Percentiles rank a stretch among this genome's conserved stretches.
Evolutionary conservation across 208 protist genomes (phyloP).

Genomic region (Wallacemonas collosoma): DNA sequence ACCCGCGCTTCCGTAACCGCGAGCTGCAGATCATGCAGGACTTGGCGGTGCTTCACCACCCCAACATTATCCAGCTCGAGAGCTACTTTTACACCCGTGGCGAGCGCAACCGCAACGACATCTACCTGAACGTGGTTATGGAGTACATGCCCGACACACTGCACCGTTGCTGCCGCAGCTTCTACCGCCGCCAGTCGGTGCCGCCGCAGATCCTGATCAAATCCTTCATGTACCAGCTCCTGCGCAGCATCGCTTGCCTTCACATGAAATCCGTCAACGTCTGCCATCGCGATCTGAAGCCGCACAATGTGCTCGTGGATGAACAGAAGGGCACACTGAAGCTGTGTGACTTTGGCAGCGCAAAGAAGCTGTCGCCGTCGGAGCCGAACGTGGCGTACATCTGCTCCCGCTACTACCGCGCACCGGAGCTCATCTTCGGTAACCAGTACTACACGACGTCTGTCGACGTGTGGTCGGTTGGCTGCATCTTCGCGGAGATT

Average conservation of each 20-base stretch:
- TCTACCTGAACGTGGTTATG: slow-evolving; percentile 99
- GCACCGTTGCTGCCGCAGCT: slow-evolving; percentile 94
- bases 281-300: slow-evolving; percentile 99
- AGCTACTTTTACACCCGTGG: slow-evolving; percentile 97
- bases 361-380: slow-evolving; percentile 98
- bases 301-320: slow-evolving; percentile 99
- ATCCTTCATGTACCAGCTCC: slow-evolving; percentile 86
- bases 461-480: slow-evolving; percentile 99
- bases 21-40: slow-evolving; percentile 95
- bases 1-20: slow-evolving; percentile 98
- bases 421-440: slow-evolving; percentile 99
- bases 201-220: slow-evolving; percentile 81
- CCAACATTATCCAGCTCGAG: slow-evolving; percentile 94
- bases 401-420: slow-evolving; percentile 99
- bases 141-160: slow-evolving; percentile 99
- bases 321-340: slow-evolving; percentile 94
- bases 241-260: slow-evolving; percentile 95
- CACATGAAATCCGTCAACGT: slow-evolving; percentile 92
- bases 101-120: slow-evolving; percentile 92
- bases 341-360: slow-evolving; percentile 98
- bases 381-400: slow-evolving; percentile 99
- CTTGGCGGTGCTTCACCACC: slow-evolving; percentile 85
- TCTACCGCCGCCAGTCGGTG: slow-evolving; percentile 87
- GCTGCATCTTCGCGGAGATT: slow-evolving; percentile 99
- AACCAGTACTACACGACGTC: slow-evolving; percentile 99